Conservation (phyloP, 2,329 filamentous ascomycete species). For the Phialemoniopsis sp. region DNA sequence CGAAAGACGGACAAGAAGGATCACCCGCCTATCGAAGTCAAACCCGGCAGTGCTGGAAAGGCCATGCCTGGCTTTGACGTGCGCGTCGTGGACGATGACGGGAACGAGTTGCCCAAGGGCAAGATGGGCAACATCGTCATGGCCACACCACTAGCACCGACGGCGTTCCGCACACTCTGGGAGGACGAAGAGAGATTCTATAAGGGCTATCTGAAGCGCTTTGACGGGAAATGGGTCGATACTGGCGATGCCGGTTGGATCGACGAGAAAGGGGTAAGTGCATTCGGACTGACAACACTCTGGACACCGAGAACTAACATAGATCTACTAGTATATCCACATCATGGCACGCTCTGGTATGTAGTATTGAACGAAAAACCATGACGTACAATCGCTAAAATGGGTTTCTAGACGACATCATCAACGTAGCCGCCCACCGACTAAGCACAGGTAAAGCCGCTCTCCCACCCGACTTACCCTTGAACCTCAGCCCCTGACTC, state of each 20-base stretch:
- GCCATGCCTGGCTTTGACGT: constrained; percentile 91
- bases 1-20: constrained; percentile 36
- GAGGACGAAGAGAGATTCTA: constrained; percentile 83
- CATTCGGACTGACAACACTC: no score
- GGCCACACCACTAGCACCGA: constrained; percentile 76
- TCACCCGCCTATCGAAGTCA: constrained; percentile 55
- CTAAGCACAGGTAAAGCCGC: constrained; percentile 70
- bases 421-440: constrained; percentile 92
- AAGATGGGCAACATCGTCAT: constrained; percentile 92
- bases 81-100: constrained; percentile 75
- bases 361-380: not conserved
- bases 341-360: constrained; percentile 52
- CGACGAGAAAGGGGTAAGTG: constrained; percentile 55
- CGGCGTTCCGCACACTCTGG: constrained; percentile 83
- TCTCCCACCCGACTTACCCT: not conserved
- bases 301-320: no score
- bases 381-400: not conserved
- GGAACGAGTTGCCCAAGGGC: constrained; percentile 64
- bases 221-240: constrained; percentile 79
- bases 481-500: not conserved
- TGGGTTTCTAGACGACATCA: constrained; percentile 65
- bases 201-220: constrained; percentile 77
- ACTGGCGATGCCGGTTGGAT: constrained; percentile 89
- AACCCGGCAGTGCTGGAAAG: constrained; percentile 84
- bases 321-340: constrained; percentile 41